Evolutionary conservation across 495 filamentous ascomycete genomes (phyloP).

Genomic region (Penicillium coffeae): DNA sequence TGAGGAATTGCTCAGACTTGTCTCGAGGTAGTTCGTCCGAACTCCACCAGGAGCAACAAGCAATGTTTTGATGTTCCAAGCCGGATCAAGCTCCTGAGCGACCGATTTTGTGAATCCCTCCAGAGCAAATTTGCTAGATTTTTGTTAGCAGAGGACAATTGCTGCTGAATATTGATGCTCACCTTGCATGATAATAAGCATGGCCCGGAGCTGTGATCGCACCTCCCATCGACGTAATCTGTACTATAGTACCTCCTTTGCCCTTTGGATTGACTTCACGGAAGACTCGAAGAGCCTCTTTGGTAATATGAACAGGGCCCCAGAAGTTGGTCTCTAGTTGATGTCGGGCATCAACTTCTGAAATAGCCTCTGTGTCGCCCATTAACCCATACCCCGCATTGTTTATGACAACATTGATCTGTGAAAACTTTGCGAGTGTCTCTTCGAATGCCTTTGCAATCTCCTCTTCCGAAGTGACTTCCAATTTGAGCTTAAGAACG

Average conservation of each 20-base stretch:
- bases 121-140: slow-evolving; percentile 51
- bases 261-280: slow-evolving; percentile 10
- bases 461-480: slow-evolving; percentile 36
- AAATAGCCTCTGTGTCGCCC: slow-evolving; percentile 44
- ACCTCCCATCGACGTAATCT: slow-evolving; percentile 53
- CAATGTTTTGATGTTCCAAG: slow-evolving; percentile 41
- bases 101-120: slow-evolving; percentile 56
- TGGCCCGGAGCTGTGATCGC: slow-evolving; percentile 39
- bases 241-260: slow-evolving; percentile 49
- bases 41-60: slow-evolving; percentile 22
- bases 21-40: slow-evolving; percentile 18
- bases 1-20: slow-evolving; percentile 7
- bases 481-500: slow-evolving; percentile 44
- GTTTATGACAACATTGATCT: slow-evolving; percentile 55
- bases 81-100: slow-evolving; percentile 43
- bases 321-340: slow-evolving; percentile 53
- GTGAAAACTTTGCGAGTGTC: slow-evolving; percentile 35
- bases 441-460: slow-evolving; percentile 38
- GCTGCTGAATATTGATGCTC: neutral
- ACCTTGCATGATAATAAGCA: slow-evolving; percentile 51
- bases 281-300: slow-evolving; percentile 26
- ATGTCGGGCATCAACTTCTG: slow-evolving; percentile 30
- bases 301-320: slow-evolving; percentile 38
- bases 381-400: slow-evolving; percentile 50
- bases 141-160: neutral